Evolutionary conservation across 257 asterid genomes (phyloP), one percentile per base, ranked within the genome.

Genomic region (Plantago elongata): DNA sequence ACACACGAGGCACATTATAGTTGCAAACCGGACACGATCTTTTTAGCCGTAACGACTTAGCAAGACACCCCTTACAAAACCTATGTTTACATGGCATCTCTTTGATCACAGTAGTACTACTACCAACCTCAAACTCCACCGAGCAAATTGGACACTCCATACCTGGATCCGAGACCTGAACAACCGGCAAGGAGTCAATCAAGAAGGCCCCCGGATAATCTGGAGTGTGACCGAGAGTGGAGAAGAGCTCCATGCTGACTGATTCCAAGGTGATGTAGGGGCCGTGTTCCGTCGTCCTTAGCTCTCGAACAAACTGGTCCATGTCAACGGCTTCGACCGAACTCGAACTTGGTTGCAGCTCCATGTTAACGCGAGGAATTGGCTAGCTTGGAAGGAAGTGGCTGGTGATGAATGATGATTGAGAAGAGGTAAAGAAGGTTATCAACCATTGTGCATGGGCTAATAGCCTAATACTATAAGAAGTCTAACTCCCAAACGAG

Each of bases 121-220:
- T 75, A 54, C 57, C 67, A 61, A 64, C 62, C 16, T 66, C 78
- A 60, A 62, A 77, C 64, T 79, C 89, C 16, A 68, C 9, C 13
- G 83, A 64, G 67, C 95, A 86, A 45, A 86, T 78, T 45, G 84
- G 61, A 48, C 95, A 86, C 63, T 84, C 85, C 54, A n/a, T 13
- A 16, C 73, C 85, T 13, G 65, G 48, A n/a, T 78, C 89, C 44
- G 50, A 29, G 1, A 76, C 42, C 29, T 27, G 15, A 5, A 81
- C 78, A n/a, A 57, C 56, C 11, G 86, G 86, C 70, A 87, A 54
- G 16, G 88, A 65, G 0, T 74, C 83, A 13, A 87, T 84, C 27
- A 22, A 22, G 22, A 89, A 84, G 6, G 78, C 78, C 51, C 68
- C 75, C 0, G 95, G n/a, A n/a, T n/a, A 61, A 0, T 88, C 93